Base-by-base conservation (phyloP, 192 early-diverging fungal species). In the Backusella macrospora region DNA sequence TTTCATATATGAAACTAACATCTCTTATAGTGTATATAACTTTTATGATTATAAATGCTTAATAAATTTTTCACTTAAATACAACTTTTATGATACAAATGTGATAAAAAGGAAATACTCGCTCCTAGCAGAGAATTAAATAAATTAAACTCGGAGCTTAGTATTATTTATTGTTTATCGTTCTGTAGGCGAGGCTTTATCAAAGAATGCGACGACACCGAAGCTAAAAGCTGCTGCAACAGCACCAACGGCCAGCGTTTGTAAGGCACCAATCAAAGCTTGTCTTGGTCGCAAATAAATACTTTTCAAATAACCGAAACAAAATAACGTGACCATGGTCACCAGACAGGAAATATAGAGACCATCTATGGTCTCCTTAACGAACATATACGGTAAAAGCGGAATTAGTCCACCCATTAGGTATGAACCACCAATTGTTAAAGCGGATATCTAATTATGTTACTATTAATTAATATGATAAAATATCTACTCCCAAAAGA, bases 371-470 rank as follows among this genome's bases (percentile, higher is more conserved):
- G 85, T 71, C 34, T 77, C 63, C 16, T 52, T 29, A 45, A 86
- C 68, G 26, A 85, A 78, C n/a, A 85, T 65, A 70, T 89, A 89
- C 5, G 88, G 88, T 18, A 87, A 45, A 39, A 89, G 73, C 6
- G 88, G 88, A n/a, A 89, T 82, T 6, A 89, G 74, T 62, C 88
- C 88, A 29, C 88, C 88, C 59, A 83, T 40, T 52, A 89, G 81
- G 76, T 89, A 89, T 9, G 85, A 85, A 16, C 74, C 66, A 42
- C 88, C 88, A 66, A 87, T 85, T 5, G 88, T 87, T 29, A 86
- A 63, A 10, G 86, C 88, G 16, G 82, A 82, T 13, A 85, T 79
- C 81, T 84, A 79, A 6, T 34, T 18, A 74, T 42, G 1, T 16
- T 62, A 42, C 45, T 21, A 16, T 49, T 62, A 40, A 16, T n/a